Evolutionary conservation across 345 rosid genomes (phyloP).

Genomic region (Nasturtium officinale): DNA sequence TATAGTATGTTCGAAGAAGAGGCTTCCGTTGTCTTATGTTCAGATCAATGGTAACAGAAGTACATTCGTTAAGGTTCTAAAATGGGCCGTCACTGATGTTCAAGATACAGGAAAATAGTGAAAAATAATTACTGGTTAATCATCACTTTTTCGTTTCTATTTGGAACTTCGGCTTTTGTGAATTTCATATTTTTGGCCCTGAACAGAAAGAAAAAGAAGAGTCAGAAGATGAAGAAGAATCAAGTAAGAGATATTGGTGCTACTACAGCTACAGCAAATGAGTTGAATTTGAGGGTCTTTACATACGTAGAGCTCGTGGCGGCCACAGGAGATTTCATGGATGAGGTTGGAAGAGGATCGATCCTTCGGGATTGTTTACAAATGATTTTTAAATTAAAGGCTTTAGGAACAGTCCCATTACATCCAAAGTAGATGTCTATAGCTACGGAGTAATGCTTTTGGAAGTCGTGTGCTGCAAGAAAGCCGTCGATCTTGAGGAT

Average conservation of each 20-base stretch:
- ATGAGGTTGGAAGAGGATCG: too few relatives aligned
- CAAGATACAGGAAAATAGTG: not conserved
- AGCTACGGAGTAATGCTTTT: slow-evolving; percentile 46
- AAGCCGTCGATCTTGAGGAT: slow-evolving; percentile 36
- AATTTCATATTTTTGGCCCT: not conserved
- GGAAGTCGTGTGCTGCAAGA: slow-evolving; percentile 44
- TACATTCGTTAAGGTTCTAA: slow-evolving; percentile 46
- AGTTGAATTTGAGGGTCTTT: too few relatives aligned
- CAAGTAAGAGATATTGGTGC: too few relatives aligned
- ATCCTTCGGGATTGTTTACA: too few relatives aligned
- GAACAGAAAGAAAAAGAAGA: too few relatives aligned
- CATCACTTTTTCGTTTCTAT: slow-evolving; percentile 8
- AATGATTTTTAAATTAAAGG: too few relatives aligned
- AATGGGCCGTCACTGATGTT: not conserved
- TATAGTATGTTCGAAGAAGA: slow-evolving; percentile 55
- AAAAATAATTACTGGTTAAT: slow-evolving; percentile 21
- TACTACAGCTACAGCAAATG: too few relatives aligned
- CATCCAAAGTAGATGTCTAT: slow-evolving; percentile 45
- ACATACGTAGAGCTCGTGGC: too few relatives aligned
- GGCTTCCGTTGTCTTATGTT: slow-evolving; percentile 50
- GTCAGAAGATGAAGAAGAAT: too few relatives aligned
- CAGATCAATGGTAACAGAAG: slow-evolving; percentile 9
- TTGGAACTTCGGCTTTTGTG: slow-evolving; percentile 32
- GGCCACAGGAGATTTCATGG: too few relatives aligned
- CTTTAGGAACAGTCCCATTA: slow-evolving; percentile 46